These are phyloP conservation scores for Petunia hybrid DNA, from an alignment of 305 asterid genomes.

Conservation along the genomic window DNA sequence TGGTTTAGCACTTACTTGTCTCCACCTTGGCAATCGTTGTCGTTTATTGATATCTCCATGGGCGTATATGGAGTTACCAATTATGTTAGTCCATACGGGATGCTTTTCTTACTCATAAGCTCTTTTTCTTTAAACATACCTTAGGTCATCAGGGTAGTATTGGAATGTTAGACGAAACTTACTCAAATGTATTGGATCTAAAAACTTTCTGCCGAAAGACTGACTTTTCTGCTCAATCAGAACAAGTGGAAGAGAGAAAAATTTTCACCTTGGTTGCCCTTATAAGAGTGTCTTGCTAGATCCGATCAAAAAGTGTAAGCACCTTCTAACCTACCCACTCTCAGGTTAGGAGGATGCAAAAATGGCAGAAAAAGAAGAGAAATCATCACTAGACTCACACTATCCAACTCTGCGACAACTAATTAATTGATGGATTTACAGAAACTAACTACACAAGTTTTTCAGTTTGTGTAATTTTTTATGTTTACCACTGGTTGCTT, in stretches of 20 bases:
- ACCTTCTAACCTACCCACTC: not conserved
- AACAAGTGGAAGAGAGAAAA: not conserved
- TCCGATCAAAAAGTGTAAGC: not conserved
- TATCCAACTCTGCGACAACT: not conserved
- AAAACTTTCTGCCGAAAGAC: slow-evolving; percentile 14
- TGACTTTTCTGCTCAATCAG: not conserved
- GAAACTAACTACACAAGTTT: not conserved
- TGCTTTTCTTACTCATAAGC: not conserved
- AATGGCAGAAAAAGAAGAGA: not conserved
- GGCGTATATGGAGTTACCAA: not conserved
- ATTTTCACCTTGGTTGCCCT: not conserved
- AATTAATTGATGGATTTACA: slow-evolving; percentile 19
- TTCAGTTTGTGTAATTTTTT: not conserved
- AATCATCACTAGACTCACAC: not conserved
- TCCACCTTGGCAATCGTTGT: not conserved
- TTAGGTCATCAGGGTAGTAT: not conserved
- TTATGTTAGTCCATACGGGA: not conserved
- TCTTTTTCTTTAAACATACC: not conserved
- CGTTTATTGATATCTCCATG: not conserved
- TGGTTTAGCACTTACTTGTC: not conserved
- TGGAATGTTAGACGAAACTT: not conserved
- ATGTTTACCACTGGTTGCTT: not conserved
- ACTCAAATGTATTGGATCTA: not conserved
- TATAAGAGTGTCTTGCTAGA: not conserved
- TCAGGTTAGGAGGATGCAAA: not conserved